Base-by-base conservation (phyloP, 352 stramenopile species). In the Pythium scleroteichum region DNA sequence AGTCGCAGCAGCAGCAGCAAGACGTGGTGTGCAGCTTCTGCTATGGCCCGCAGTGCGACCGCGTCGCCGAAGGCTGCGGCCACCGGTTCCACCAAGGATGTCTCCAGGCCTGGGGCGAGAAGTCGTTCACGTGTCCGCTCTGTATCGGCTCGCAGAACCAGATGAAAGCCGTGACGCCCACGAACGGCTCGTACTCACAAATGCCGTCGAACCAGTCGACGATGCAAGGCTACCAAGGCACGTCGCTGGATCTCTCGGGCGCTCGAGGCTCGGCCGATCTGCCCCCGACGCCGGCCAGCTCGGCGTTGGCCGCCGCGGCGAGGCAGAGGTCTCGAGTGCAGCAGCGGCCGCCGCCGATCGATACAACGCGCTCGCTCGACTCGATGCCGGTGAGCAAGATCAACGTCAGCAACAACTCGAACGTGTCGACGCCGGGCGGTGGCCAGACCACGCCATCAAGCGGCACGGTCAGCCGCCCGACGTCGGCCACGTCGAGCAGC, bases 31-130 rank as follows among this genome's bases (percentile, higher is more conserved):
- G 62, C 24, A 70, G 53, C 50, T 62, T 70, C 22, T 70, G 62
- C 32, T 70, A 70, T 23, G 51, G 29, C 29, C 54, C 54, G 6
- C 56, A 65, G 20, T 64, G 54, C 10, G 82, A 90, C 57, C 73
- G 75, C 23, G 71, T 86, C 46, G 78, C 76, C 4, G 71, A 64
- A 20, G 57, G 71, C 54, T 92, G 82, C 39, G 82, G 82, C n/a
- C 82, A 92, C 62, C 76, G 73, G 24, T 92, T 92, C 60, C 82
- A 92, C 52, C 68, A 64, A 38, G 61, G 70, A 22, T 90, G 79
- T 59, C 59, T 92, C 42, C 78, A 89, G 22, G 72, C 82, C 41
- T 91, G 82, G 82, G 82, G 79, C 47, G 82, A 78, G 4, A 82
- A 74, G 39, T 73, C 72, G 23, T 67, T 66, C 23, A 57, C 20